Base-by-base conservation (phyloP, 139 green algal genomes). In the Diplosphaera chodatii region DNA sequence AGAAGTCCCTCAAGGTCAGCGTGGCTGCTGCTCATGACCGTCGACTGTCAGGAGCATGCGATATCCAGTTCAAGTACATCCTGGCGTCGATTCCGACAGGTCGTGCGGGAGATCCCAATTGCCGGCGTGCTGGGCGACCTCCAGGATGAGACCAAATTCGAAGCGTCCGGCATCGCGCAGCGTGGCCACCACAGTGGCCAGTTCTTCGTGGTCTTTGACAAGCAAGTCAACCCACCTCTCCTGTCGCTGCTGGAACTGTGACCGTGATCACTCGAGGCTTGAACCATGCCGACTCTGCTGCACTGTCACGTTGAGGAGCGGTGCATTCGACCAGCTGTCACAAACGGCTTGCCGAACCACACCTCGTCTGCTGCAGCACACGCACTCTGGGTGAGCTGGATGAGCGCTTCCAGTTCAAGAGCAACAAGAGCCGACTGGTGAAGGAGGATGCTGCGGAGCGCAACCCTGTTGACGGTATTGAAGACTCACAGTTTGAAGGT, bases 161-260 rank as follows among this genome's bases (percentile, higher is more conserved):
- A 76, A 23, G 71, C 71, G 25, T 64, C 32, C 28, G 71, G 71
- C 40, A 66, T 76, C 62, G 63, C 41, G 3, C 33, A 37, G 20
- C 40, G 67, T 28, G 56, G 67, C 22, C 18, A 76, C 40, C 10
- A 48, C 37, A 48, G n/a, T n/a, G n/a, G 10, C 37, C 68, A 66
- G 4, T 76, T 70, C 37, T 70, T 56, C 37, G 63, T 69, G 18
- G 71, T 76, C 2, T 76, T 76, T 63, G 71, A 76, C 71, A 76
- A 66, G 68, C 66, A 30, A n/a, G n/a, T n/a, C n/a, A n/a, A n/a
- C n/a, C n/a, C n/a, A n/a, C n/a, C n/a, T n/a, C n/a, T n/a, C n/a
- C n/a, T n/a, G n/a, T n/a, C n/a, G n/a, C n/a, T n/a, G n/a, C n/a
- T n/a, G n/a, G n/a, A n/a, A n/a, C n/a, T n/a, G n/a, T n/a, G n/a